Base-by-base conservation (phyloP, 495 filamentous ascomycete genomes). In the Platismatia glauca region DNA sequence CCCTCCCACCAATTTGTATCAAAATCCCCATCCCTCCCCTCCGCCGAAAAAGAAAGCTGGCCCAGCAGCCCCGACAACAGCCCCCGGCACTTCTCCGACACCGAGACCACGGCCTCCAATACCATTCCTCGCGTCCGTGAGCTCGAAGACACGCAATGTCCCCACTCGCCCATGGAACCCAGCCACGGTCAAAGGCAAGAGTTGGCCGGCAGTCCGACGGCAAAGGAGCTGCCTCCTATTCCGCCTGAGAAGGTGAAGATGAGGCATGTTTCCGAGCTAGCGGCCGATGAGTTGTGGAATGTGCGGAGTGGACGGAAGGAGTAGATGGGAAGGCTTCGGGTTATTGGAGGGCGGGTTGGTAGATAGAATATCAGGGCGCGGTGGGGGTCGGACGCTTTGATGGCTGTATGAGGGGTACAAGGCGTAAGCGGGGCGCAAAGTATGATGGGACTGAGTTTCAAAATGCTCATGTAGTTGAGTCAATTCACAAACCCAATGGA, bases 221-320 rank as follows among this genome's bases (percentile, higher is more conserved):
- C 62, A 7, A 60, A 37, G 34, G 62, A 64, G 34, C 35, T 64
- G 20, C 57, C 46, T 2, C 62, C 43, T 5, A 16, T 46, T n/a
- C 62, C 37, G 20, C 44, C 27, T 13, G n/a, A 43, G 46, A 43
- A 48, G 41, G 24, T 33, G 11, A 34, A 48, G 41, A 29, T 33
- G 11, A 34, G 43, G 13, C 57, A 43, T 41, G 37, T 64, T 4
- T 60, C 38, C 29, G 57, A 64, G 39, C 46, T 60, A 15, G 62
- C 46, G 24, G 48, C 22, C 4, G 46, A 60, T 34, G 43, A 50
- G 8, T 15, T 15, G 31, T 50, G 41, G 41, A 15, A 37, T 31
- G 41, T 31, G n/a, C 29, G 27, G 29, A n/a, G 39, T 20, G 13
- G 13, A 2, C 12, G 37, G 6, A 12, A 13, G 9, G 34, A 35